Evolutionary conservation across 768 basidiomycete genomes (phyloP).

Genomic region (Suillus sp.): DNA sequence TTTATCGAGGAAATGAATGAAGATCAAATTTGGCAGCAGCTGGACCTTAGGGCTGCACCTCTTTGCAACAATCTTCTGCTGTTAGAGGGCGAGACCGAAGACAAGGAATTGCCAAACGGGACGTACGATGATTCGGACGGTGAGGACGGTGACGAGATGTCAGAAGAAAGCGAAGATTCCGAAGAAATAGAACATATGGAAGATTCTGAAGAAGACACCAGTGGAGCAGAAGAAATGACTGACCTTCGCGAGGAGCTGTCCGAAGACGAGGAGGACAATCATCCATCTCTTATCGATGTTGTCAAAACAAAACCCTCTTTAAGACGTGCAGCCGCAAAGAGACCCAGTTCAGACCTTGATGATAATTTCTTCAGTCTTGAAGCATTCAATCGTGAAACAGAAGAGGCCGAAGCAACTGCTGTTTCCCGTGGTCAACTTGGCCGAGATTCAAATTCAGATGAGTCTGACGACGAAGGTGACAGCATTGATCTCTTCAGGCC

Average conservation of each 20-base stretch:
- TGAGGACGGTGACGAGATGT: slow-evolving; percentile 36
- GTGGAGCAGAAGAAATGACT: slow-evolving; percentile 26
- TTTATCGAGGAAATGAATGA: slow-evolving; percentile 78
- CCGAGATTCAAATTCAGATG: slow-evolving; percentile 50
- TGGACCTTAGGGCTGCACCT: slow-evolving; percentile 77
- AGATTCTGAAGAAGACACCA: slow-evolving; percentile 30
- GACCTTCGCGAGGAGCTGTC: slow-evolving; percentile 42
- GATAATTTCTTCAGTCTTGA: slow-evolving; percentile 90
- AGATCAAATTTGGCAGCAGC: slow-evolving; percentile 92
- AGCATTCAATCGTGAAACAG: slow-evolving; percentile 85
- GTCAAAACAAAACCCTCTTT: slow-evolving; percentile 30
- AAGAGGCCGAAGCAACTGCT: slow-evolving; percentile 68
- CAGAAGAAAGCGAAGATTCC: slow-evolving; percentile 28
- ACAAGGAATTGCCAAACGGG: slow-evolving; percentile 16
- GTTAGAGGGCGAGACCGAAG: slow-evolving; percentile 53
- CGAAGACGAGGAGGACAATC: slow-evolving; percentile 39
- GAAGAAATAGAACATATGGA: slow-evolving; percentile 33
- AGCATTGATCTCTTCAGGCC: slow-evolving; percentile 69
- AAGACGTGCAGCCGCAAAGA: slow-evolving; percentile 20
- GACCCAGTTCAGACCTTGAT: slow-evolving; percentile 56
- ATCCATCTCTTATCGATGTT: slow-evolving; percentile 29
- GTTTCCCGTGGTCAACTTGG: slow-evolving; percentile 63
- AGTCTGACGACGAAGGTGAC: slow-evolving; percentile 43
- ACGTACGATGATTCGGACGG: slow-evolving; percentile 36
- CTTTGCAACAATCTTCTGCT: slow-evolving; percentile 72